Evolutionary conservation across 805 yeast genomes (phyloP).

Genomic region (Metschnikowia sp.): DNA sequence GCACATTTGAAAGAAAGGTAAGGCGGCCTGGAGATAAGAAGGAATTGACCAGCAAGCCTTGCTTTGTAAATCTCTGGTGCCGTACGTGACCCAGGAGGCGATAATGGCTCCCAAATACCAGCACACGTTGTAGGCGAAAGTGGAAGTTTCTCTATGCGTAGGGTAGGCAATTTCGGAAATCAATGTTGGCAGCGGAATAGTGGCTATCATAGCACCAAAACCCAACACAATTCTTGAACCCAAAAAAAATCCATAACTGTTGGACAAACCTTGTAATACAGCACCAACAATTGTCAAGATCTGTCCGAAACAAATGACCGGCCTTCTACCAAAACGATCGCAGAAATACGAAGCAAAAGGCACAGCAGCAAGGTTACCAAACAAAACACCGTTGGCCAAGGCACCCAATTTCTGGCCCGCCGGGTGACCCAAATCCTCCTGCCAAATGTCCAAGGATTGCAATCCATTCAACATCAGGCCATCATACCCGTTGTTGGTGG

Average conservation of each 20-base stretch:
- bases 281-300: conserved; percentile 30
- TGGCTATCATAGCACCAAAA: conserved; percentile 41
- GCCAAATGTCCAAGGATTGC: conserved; percentile 44
- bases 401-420: conserved; percentile 22
- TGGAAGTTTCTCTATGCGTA: conserved; percentile 26
- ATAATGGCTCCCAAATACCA: conserved; percentile 55
- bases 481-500: conserved; percentile 39
- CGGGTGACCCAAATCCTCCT: conserved; percentile 28
- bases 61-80: conserved; percentile 30
- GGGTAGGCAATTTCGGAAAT: conserved; percentile 52
- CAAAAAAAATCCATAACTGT: conserved; percentile 35
- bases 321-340: conserved; percentile 43
- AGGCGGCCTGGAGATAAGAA: conserved; percentile 46
- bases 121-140: conserved; percentile 46
- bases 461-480: conserved; percentile 45
- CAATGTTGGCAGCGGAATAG: conserved; percentile 46
- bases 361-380: conserved; percentile 37
- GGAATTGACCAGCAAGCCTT: conserved; percentile 52
- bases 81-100: conserved; percentile 51
- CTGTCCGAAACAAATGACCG: conserved; percentile 27
- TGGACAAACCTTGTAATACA: conserved; percentile 35
- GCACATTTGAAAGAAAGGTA: conserved; percentile 41
- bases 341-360: conserved; percentile 16
- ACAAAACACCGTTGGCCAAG: conserved; percentile 21
- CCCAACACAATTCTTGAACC: conserved; percentile 48